A percentile compares a stretch with the other conserved stretches of the same genome.
Evolutionary conservation across 805 yeast genomes (phyloP).

Genomic region (Wickerhamiella bombiphila): DNA sequence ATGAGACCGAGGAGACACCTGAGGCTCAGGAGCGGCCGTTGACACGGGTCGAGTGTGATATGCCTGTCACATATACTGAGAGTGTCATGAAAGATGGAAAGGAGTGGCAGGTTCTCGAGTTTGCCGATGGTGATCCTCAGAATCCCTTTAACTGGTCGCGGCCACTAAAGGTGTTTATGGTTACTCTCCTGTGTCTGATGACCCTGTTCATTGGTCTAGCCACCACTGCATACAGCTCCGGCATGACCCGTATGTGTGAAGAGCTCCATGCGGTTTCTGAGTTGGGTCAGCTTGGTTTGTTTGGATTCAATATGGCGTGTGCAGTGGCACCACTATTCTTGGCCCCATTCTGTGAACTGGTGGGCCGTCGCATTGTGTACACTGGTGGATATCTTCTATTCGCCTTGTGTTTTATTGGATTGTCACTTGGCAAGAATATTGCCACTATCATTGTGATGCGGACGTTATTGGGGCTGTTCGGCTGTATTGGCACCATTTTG

Average conservation of each 20-base stretch:
- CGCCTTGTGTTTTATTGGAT: slow-evolving; percentile 25
- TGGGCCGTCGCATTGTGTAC: slow-evolving; percentile 42
- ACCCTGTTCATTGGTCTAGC: slow-evolving; percentile 90
- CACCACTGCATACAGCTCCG: slow-evolving; percentile 81
- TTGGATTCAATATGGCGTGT: slow-evolving; percentile 46
- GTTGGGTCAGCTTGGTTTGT: slow-evolving; percentile 43
- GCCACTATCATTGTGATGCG: slow-evolving; percentile 53
- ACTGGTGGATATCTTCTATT: slow-evolving; percentile 34
- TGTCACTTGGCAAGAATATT: slow-evolving; percentile 43
- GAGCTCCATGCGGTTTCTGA: slow-evolving; percentile 53
- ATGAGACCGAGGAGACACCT: slow-evolving; percentile 2
- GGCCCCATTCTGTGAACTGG: slow-evolving; percentile 46
- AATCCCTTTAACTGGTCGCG: slow-evolving; percentile 80
- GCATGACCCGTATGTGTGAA: slow-evolving; percentile 47
- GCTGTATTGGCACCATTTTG: slow-evolving; percentile 59
- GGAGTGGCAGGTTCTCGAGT: slow-evolving; percentile 34
- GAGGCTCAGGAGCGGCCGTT: slow-evolving; percentile 13
- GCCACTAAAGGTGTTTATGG: slow-evolving; percentile 29
- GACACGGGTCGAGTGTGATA: slow-evolving; percentile 14
- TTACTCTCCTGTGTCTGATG: slow-evolving; percentile 49
- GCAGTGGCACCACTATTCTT: slow-evolving; percentile 48
- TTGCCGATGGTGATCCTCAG: slow-evolving; percentile 80
- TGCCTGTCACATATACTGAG: slow-evolving; percentile 16
- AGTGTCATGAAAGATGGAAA: slow-evolving; percentile 15
- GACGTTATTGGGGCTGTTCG: slow-evolving; percentile 55